Evolutionary conservation across 2,329 filamentous ascomycete genomes (phyloP).

Genomic region (Cladosporium sp.): DNA sequence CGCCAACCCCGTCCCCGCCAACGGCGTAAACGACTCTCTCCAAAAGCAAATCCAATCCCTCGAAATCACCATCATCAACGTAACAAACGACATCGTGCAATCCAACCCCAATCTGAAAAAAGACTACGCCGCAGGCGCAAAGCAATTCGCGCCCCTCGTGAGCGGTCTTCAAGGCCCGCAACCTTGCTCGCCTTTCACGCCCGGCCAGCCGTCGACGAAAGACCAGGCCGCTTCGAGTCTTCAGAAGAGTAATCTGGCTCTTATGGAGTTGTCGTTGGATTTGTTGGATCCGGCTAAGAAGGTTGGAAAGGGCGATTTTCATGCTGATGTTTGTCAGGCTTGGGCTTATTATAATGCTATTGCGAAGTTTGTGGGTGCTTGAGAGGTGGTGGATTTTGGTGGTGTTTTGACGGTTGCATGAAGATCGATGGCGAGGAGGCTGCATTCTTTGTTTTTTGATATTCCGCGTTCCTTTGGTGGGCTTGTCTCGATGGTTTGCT

Average conservation of each 20-base stretch:
- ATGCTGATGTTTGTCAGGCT: slow-evolving; percentile 8
- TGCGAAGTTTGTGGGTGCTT: slow-evolving; percentile 3
- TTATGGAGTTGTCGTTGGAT: slow-evolving; percentile 2
- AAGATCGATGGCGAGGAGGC: no score
- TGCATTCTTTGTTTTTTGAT: no score
- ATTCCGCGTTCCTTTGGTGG: no score
- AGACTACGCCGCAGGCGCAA: slow-evolving; percentile 1
- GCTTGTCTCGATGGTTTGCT: no score
- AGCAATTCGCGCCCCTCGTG: slow-evolving; percentile 1
- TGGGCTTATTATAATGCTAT: slow-evolving; percentile 6
- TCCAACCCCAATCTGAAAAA: neutral
- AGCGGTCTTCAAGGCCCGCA: slow-evolving; percentile 4
- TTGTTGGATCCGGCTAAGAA: slow-evolving; percentile 1
- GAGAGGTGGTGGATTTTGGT: neutral
- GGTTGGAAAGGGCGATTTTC: slow-evolving; percentile 1
- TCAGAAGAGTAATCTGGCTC: slow-evolving; percentile 3
- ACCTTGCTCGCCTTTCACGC: slow-evolving; percentile 8
- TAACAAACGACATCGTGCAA: slow-evolving; percentile 6
- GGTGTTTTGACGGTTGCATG: no score
- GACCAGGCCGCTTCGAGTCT: slow-evolving; percentile 3
- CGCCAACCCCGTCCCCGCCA: neutral
- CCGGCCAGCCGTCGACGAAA: neutral
- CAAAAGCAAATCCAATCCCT: slow-evolving; percentile 8
- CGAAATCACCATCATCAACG: slow-evolving; percentile 9
- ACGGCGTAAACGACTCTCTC: neutral